Evolutionary conservation across 352 stramenopile genomes (phyloP).

Genomic region (Pseudoperonospora humuli): DNA sequence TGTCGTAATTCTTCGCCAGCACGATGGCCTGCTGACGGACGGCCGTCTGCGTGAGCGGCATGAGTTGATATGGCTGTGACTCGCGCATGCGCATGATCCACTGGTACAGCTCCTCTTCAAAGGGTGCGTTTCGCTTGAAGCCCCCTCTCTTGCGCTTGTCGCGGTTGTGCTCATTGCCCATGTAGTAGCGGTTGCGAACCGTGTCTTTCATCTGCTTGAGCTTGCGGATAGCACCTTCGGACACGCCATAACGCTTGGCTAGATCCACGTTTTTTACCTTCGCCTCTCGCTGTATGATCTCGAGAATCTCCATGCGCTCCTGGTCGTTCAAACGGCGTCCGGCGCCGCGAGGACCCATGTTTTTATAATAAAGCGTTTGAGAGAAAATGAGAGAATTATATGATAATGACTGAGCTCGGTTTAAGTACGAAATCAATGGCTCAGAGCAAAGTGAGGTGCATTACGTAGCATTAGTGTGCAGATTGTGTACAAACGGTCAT

Average conservation of each 20-base stretch:
- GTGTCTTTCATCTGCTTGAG: conserved; percentile 85
- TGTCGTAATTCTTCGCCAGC: conserved; percentile 78
- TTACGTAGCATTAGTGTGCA: conserved; percentile 1
- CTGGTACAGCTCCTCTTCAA: conserved; percentile 80
- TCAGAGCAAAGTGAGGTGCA: conserved; percentile 3
- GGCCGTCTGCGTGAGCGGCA: conserved; percentile 76
- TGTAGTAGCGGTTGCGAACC: conserved; percentile 72
- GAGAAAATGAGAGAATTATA: neutral
- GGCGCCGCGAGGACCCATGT: conserved; percentile 66
- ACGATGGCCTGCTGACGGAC: conserved; percentile 81
- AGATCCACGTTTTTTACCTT: conserved; percentile 86
- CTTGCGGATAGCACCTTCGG: conserved; percentile 81
- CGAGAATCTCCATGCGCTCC: conserved; percentile 86
- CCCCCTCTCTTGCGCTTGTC: conserved; percentile 82
- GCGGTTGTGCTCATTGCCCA: conserved; percentile 80
- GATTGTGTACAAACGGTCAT: conserved; percentile 1
- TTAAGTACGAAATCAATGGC: conserved; percentile 34
- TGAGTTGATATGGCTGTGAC: conserved; percentile 72
- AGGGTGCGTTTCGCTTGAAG: conserved; percentile 75
- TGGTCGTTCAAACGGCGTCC: conserved; percentile 82
- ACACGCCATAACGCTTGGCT: conserved; percentile 80
- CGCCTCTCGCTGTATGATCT: conserved; percentile 64
- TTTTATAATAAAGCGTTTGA: neutral
- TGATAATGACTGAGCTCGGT: conserved; percentile 6
- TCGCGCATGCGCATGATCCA: conserved; percentile 83